Base-by-base conservation (phyloP, 1,139 yeast species). In the Petasospora rhodanensis region DNA sequence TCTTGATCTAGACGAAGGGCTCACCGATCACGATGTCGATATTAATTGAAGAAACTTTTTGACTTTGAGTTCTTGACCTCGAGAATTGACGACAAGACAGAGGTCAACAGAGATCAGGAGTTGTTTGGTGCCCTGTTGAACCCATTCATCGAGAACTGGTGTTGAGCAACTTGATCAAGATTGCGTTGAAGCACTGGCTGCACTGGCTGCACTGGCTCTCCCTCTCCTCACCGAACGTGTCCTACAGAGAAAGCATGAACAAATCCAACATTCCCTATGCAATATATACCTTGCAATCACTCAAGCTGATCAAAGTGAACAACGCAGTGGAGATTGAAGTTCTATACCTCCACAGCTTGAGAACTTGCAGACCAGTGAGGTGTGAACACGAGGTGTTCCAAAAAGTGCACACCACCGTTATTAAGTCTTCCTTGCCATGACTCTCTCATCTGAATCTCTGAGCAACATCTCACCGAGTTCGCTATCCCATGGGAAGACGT, bases 401-500 rank as follows among this genome's bases (percentile, higher is more conserved):
- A 20, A 24, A 14, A 10, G 36, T 40, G 5, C 12, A 22, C n/a
- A 3, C 24, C 5, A 8, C 24, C 13, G 11, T 25, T 25, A 15
- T 19, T 19, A 25, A 12, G 14, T n/a, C n/a, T n/a, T n/a, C n/a
- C n/a, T n/a, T n/a, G 11, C 12, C 23, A 21, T 12, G 18, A 45
- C 32, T 22, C 38, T 25, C 7, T 26, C 27, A 26, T 41, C 40
- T 5, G 41, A 33, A 19, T 29, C 34, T 18, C 24, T 27, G 20
- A 44, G 11, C 20, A 63, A 37, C 30, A 64, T 49, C 20, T 55
- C 49, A 35, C 68, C 47, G 13, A 63, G 39, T 10, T 49, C 58
- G 15, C 55, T 51, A 40, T 64, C 64, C 56, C 62, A 63, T 12
- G 66, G 61, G 38, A 61, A 63, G 5, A 64, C 46, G 32, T 56